Evolutionary conservation across 176 grass and related monocot species (phyloP).

Genomic region (Carex parvula): DNA sequence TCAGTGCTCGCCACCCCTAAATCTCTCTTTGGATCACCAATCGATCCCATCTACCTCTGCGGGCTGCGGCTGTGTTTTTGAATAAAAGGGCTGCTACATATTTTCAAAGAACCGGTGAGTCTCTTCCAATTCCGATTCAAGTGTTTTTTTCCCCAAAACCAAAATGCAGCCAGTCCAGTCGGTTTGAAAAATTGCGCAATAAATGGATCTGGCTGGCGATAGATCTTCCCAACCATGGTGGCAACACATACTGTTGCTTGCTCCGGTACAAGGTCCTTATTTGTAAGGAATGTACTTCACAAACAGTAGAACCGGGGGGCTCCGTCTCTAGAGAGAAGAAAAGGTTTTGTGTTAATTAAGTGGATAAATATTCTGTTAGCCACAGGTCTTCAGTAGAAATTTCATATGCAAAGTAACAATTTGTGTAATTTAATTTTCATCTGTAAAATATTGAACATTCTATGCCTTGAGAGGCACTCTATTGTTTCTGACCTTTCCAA

Average conservation of each 20-base stretch:
- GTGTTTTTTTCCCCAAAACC: background rate
- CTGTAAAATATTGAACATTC: background rate
- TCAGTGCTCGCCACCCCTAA: background rate
- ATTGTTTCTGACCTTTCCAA: background rate
- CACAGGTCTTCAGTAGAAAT: background rate
- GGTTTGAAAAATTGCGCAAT: background rate
- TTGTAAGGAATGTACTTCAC: background rate
- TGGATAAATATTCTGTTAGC: too few species aligned
- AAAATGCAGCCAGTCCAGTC: too few species aligned
- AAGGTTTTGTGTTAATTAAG: background rate
- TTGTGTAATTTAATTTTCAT: background rate
- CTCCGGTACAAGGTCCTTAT: background rate
- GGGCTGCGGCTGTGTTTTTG: background rate
- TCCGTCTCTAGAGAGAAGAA: background rate
- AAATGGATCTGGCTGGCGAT: background rate
- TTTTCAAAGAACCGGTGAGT: too few species aligned
- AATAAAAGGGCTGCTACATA: too few species aligned
- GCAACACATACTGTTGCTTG: background rate
- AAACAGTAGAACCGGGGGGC: background rate
- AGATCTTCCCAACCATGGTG: background rate
- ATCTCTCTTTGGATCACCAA: background rate
- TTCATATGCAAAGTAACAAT: background rate
- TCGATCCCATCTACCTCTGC: background rate
- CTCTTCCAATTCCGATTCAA: background rate
- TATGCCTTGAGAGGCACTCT: constrained; percentile 13